Percentiles rank a stretch among this genome's conserved stretches.
phyloP scores from a whole-genome alignment of 1,284 basidiomycete species.

The Chalciporus sp. region DNA sequence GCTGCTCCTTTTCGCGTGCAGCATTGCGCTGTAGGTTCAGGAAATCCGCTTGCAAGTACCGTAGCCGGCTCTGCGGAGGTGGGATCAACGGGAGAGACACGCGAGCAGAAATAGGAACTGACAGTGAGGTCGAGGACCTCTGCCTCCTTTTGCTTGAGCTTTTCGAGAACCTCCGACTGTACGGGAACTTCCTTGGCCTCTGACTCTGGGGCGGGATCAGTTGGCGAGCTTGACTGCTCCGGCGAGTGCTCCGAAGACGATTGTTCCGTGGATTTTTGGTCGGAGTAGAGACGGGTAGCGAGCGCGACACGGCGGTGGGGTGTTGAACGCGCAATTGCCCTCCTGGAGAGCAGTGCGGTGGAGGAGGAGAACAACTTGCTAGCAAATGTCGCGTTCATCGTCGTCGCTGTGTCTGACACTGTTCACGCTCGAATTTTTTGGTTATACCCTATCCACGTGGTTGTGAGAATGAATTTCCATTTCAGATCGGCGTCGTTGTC shows the following conservation, averaged over 20 bases:
- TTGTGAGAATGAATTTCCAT: not conserved
- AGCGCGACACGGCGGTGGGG: conserved; percentile 26
- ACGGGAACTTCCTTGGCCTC: conserved; percentile 33
- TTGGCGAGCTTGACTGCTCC: conserved; percentile 17
- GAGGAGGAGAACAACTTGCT: conserved; percentile 58
- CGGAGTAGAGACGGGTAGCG: conserved; percentile 52
- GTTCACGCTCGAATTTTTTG: conserved; percentile 8
- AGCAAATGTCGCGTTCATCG: conserved; percentile 53
- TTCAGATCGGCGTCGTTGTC: too few relatives aligned
- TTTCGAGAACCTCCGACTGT: conserved; percentile 43
- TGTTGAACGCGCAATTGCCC: conserved; percentile 44
- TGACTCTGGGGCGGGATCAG: conserved; percentile 35
- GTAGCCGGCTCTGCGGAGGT: conserved; percentile 67
- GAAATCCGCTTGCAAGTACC: conserved; percentile 92
- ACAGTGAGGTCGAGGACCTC: conserved; percentile 78
- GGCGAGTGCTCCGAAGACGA: conserved; percentile 21
- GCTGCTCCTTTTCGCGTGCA: conserved; percentile 88
- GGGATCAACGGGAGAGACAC: conserved; percentile 5
- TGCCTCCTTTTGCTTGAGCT: conserved; percentile 71
- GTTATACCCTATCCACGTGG: conserved; percentile 28
- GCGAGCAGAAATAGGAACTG: conserved; percentile 33
- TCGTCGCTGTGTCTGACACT: conserved; percentile 8
- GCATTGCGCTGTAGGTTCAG: conserved; percentile 93
- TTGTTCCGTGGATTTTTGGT: conserved; percentile 40
- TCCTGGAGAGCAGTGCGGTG: conserved; percentile 54